Conservation (phyloP, 164 flowering plant species). For the Vitis labrusca region DNA sequence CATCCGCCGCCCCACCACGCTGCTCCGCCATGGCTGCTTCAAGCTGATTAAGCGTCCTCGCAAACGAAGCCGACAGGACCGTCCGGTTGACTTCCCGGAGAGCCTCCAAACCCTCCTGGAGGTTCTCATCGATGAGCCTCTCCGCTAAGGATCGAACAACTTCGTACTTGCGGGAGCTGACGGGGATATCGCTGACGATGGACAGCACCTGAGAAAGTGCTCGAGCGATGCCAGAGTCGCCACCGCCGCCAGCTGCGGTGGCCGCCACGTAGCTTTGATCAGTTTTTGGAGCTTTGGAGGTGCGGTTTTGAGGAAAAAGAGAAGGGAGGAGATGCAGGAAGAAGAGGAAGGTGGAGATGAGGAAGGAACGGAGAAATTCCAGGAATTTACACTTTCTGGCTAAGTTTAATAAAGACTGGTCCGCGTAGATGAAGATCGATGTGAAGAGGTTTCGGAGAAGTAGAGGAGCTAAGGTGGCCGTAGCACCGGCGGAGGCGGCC, state of each 20-base stretch:
- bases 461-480: constrained; percentile 34
- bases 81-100: constrained; percentile 55
- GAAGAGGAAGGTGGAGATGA: constrained; percentile 45
- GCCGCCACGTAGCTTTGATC: not conserved
- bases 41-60: constrained; percentile 46
- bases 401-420: constrained; percentile 30
- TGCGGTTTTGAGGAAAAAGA: constrained; percentile 17
- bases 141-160: constrained; percentile 69
- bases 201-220: constrained; percentile 73
- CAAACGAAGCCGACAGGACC: constrained; percentile 62
- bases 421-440: constrained; percentile 35
- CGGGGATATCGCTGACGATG: constrained; percentile 55
- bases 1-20: not conserved
- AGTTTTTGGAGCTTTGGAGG: not conserved
- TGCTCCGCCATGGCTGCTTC: constrained; percentile 36
- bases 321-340: constrained; percentile 47
- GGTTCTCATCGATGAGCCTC: constrained; percentile 65
- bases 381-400: constrained; percentile 35
- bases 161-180: constrained; percentile 77
- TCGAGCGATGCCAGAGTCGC: constrained; percentile 55
- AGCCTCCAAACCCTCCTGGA: constrained; percentile 30
- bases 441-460: constrained; percentile 41
- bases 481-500: constrained; percentile 27
- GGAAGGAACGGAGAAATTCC: constrained; percentile 30
- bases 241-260: not conserved